phyloP scores from a whole-genome alignment of 169 alveolate genomes.

The Cryptosporidium felis region DNA sequence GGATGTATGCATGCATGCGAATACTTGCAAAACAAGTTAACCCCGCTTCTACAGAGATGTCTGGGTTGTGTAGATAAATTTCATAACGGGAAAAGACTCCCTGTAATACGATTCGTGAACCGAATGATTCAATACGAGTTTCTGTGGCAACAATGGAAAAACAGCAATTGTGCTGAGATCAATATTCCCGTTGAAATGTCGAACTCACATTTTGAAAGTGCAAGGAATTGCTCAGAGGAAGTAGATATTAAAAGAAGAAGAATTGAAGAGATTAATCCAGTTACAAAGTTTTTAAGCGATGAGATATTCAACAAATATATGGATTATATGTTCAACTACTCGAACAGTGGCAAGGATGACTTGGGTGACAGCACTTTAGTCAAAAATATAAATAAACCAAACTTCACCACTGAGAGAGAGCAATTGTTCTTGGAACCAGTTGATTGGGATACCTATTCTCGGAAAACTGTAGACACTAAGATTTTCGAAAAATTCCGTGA shows the following conservation, averaged over 20 bases:
- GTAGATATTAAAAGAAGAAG: slow-evolving; percentile 16
- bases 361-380: neutral
- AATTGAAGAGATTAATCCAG: neutral
- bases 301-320: slow-evolving; percentile 41
- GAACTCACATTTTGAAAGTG: neutral
- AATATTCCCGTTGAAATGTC: neutral
- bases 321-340: neutral
- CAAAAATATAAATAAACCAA: slow-evolving; percentile 11
- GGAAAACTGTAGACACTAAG: slow-evolving; percentile 3
- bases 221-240: neutral
- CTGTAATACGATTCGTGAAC: neutral
- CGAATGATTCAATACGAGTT: slow-evolving; percentile 44
- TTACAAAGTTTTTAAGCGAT: slow-evolving; percentile 19
- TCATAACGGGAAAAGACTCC: neutral
- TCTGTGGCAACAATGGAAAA: slow-evolving; percentile 49
- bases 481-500: slow-evolving; percentile 13
- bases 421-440: slow-evolving; percentile 3
- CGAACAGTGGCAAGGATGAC: neutral
- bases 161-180: slow-evolving; percentile 27
- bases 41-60: slow-evolving; percentile 29
- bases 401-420: slow-evolving; percentile 50
- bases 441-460: neutral
- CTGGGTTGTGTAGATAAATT: slow-evolving; percentile 8
- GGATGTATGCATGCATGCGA: neutral
- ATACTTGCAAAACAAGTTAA: slow-evolving; percentile 1